These are phyloP conservation scores for Aegilops tauschii DNA, from an alignment of 176 grass and related monocot genomes.

Conservation along the genomic window DNA sequence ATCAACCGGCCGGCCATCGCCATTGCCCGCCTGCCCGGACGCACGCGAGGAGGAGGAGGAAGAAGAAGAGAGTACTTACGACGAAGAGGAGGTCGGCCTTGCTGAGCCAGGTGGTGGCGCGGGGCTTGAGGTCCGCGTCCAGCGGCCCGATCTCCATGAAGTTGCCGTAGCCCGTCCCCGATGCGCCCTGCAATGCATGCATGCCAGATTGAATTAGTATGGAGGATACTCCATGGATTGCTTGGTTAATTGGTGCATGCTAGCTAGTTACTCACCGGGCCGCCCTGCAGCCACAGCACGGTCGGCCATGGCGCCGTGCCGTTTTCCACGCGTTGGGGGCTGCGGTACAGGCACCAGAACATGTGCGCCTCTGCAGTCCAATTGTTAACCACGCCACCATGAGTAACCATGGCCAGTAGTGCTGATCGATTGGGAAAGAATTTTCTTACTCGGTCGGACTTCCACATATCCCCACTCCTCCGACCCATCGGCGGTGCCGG, in stretches of 20 bases:
- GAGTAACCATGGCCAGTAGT: not conserved
- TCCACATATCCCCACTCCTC: slow-evolving; percentile 94
- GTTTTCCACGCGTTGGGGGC: slow-evolving; percentile 52
- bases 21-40: too few relatives aligned
- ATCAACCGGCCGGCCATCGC: too few relatives aligned
- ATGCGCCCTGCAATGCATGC: slow-evolving; percentile 45
- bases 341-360: slow-evolving; percentile 94
- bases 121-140: slow-evolving; percentile 57
- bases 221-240: not conserved
- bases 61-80: slow-evolving; percentile 18
- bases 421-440: too few relatives aligned
- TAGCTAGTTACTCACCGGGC: slow-evolving; percentile 39
- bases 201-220: not conserved
- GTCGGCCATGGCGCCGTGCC: slow-evolving; percentile 67
- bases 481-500: slow-evolving; percentile 57
- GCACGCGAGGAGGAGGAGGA: not conserved
- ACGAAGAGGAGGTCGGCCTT: slow-evolving; percentile 89
- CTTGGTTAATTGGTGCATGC: too few relatives aligned
- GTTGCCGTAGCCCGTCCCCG: slow-evolving; percentile 71
- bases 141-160: slow-evolving; percentile 92
- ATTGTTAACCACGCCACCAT: not conserved
- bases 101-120: slow-evolving; percentile 62
- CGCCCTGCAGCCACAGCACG: slow-evolving; percentile 89
- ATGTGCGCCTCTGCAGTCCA: slow-evolving; percentile 72
- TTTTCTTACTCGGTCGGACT: slow-evolving; percentile 68